Percentiles rank a stretch among this genome's conserved stretches.
Conservation (phyloP, 192 early-diverging fungal genomes). For the Geranomyces michiganensis region DNA sequence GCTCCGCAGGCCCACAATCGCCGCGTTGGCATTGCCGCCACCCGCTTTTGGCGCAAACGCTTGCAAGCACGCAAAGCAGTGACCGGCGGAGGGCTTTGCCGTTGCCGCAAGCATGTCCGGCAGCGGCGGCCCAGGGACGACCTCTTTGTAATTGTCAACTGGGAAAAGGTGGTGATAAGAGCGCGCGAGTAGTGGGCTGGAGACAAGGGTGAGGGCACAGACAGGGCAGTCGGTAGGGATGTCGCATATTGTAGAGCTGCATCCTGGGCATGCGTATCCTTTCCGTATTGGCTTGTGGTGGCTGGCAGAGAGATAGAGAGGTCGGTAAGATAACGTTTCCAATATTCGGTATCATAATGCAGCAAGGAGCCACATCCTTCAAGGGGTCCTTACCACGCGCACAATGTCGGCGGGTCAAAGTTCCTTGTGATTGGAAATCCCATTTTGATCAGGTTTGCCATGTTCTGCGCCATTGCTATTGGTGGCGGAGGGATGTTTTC, state of each 20-base stretch:
- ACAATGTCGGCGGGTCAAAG: slow-evolving; percentile 60
- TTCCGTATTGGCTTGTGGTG: slow-evolving; percentile 71
- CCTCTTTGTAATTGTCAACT: slow-evolving; percentile 78
- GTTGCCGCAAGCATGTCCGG: too few relatives aligned
- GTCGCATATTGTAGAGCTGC: slow-evolving; percentile 79
- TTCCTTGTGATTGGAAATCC: slow-evolving; percentile 75
- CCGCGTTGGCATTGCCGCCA: background rate
- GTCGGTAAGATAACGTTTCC: background rate
- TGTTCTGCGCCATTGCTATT: slow-evolving; percentile 52
- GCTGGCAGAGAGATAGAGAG: slow-evolving; percentile 6
- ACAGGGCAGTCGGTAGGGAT: slow-evolving; percentile 92
- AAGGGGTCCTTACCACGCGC: slow-evolving; percentile 67
- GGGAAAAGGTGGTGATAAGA: slow-evolving; percentile 97
- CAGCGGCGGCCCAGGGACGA: slow-evolving; percentile 40
- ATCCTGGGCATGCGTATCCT: slow-evolving; percentile 87
- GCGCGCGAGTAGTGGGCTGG: slow-evolving; percentile 85
- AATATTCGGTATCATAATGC: too few relatives aligned
- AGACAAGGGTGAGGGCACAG: slow-evolving; percentile 85
- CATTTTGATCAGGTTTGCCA: slow-evolving; percentile 79
- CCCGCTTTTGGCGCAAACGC: slow-evolving; percentile 22
- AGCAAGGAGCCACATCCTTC: too few relatives aligned
- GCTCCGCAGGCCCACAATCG: slow-evolving; percentile 23
- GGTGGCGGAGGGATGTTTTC: slow-evolving; percentile 89
- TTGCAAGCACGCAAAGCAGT: slow-evolving; percentile 17
- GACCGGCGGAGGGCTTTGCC: background rate